Percentiles rank a stretch among this genome's conserved stretches.
Conservation (phyloP, 2,329 filamentous ascomycete genomes). For the Pseudogymnoascus sp. region DNA sequence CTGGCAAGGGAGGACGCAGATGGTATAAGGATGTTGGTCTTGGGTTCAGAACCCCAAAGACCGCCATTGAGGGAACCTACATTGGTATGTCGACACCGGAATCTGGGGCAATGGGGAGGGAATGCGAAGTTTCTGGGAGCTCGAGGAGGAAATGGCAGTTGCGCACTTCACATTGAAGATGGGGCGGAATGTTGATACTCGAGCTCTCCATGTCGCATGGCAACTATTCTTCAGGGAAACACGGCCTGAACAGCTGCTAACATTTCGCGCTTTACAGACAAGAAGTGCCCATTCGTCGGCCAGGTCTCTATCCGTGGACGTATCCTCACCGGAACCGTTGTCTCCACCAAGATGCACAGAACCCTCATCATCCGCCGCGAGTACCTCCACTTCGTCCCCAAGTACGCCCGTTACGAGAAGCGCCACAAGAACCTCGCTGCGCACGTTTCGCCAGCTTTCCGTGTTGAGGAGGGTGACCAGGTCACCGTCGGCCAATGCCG, state of each 20-base stretch:
- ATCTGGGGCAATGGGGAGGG: not conserved
- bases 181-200: not conserved
- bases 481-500: slow-evolving; percentile 99
- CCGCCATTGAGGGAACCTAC: slow-evolving; percentile 96
- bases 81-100: slow-evolving; percentile 68
- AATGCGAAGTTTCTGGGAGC: not conserved
- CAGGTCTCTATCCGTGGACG: slow-evolving; percentile 98
- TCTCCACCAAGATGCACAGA: slow-evolving; percentile 99
- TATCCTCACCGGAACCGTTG: slow-evolving; percentile 98
- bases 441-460: slow-evolving; percentile 98
- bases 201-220: slow-evolving; percentile 5
- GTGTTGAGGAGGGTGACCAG: slow-evolving; percentile 99
- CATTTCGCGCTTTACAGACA: slow-evolving; percentile 55
- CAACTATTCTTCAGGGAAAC: not conserved
- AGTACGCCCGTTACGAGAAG: slow-evolving; percentile 99
- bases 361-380: slow-evolving; percentile 98
- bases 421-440: slow-evolving; percentile 99
- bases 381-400: slow-evolving; percentile 99
- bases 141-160: not conserved
- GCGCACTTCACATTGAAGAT: not conserved
- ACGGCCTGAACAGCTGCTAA: slow-evolving; percentile 17
- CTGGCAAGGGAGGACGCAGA: slow-evolving; percentile 89
- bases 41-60: slow-evolving; percentile 98
- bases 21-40: slow-evolving; percentile 99
- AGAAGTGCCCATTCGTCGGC: slow-evolving; percentile 99